These are phyloP conservation scores for Glomus cerebriforme DNA, from an alignment of 192 early-diverging fungal genomes.

Conservation along the genomic window DNA sequence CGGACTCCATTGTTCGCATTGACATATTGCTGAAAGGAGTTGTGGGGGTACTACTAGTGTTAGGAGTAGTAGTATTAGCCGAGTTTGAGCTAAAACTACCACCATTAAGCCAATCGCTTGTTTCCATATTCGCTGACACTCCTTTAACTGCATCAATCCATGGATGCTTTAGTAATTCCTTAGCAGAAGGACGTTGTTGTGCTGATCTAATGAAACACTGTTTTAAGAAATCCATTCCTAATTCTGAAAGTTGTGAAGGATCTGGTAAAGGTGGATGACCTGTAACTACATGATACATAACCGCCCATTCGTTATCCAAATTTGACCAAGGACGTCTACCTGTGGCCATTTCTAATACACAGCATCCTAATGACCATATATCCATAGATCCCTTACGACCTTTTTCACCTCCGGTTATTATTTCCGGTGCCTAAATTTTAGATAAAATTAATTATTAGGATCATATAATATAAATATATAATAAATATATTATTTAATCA, in stretches of 20 bases:
- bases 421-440: slow-evolving; percentile 62
- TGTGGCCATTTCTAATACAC: slow-evolving; percentile 88
- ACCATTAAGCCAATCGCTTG: not conserved
- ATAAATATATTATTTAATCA: not conserved
- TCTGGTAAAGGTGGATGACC: slow-evolving; percentile 79
- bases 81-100: not conserved
- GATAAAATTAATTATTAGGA: not conserved
- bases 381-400: slow-evolving; percentile 84
- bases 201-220: slow-evolving; percentile 78
- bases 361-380: slow-evolving; percentile 92
- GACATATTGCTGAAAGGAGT: not conserved
- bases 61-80: not conserved
- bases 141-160: slow-evolving; percentile 61
- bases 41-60: not conserved
- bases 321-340: slow-evolving; percentile 87
- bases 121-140: not conserved
- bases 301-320: slow-evolving; percentile 91
- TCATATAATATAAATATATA: not conserved
- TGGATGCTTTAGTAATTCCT: slow-evolving; percentile 69
- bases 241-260: slow-evolving; percentile 60
- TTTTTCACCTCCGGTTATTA: slow-evolving; percentile 77
- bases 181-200: slow-evolving; percentile 68
- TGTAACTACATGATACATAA: slow-evolving; percentile 88
- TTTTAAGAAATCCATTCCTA: slow-evolving; percentile 74
- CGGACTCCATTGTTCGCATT: not conserved